Evolutionary conservation across 73 alveolate genomes (phyloP).

Genomic region (Strombidium stylifer): DNA sequence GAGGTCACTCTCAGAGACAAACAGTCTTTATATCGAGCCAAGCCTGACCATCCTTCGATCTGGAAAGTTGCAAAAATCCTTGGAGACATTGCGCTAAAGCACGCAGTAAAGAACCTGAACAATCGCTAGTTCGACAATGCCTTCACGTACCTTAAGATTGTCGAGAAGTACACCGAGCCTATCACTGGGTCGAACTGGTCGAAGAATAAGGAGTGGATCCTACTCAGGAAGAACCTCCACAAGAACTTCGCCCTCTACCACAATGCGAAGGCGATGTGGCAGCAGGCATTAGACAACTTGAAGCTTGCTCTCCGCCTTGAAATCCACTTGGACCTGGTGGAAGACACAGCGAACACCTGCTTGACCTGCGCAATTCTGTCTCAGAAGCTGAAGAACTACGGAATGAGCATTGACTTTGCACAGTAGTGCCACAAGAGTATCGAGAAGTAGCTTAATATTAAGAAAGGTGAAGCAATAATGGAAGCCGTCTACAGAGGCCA

Average conservation of each 20-base stretch:
- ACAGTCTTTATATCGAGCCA: no score
- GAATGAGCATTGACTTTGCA: conserved; percentile 40
- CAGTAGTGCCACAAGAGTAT: conserved; percentile 5
- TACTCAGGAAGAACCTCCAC: conserved; percentile 31
- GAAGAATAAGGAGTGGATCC: conserved; percentile 44
- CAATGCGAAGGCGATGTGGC: conserved; percentile 44
- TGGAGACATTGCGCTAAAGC: conserved; percentile 38
- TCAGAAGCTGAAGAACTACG: conserved; percentile 28
- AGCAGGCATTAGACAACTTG: conserved; percentile 44
- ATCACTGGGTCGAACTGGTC: conserved; percentile 46
- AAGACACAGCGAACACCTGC: conserved; percentile 27
- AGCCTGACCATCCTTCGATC: no score
- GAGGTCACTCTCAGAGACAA: no score
- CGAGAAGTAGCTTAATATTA: conserved; percentile 1
- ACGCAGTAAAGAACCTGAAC: conserved; percentile 26
- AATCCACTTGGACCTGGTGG: background rate
- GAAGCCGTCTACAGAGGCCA: conserved; percentile 5
- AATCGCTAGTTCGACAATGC: conserved; percentile 27
- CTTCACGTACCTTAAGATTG: conserved; percentile 26
- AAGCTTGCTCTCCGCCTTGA: conserved; percentile 38
- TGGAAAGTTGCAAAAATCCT: conserved; percentile 36
- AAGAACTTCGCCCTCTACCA: conserved; percentile 48
- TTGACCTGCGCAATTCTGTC: conserved; percentile 47
- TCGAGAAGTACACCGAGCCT: conserved; percentile 54
- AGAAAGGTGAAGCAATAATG: conserved; percentile 6